A percentile compares a stretch with the other conserved stretches of the same genome.
phyloP scores from a whole-genome alignment of 345 rosid genomes.

The Salix purpurea region DNA sequence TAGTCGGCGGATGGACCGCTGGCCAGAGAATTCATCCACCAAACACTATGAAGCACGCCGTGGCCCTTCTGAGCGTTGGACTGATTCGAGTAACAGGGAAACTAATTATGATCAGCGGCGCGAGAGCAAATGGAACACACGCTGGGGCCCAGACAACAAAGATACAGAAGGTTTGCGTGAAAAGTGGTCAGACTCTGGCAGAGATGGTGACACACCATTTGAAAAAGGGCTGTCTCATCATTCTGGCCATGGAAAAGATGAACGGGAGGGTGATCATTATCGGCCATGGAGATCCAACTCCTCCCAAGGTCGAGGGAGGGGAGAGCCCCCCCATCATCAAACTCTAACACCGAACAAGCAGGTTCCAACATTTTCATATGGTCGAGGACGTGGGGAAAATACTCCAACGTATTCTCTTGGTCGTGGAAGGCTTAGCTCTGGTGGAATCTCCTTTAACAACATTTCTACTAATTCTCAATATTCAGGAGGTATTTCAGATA shows the following conservation, averaged over 20 bases:
- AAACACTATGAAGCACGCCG: conserved; percentile 69
- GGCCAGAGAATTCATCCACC: conserved; percentile 63
- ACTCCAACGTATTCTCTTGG: conserved; percentile 51
- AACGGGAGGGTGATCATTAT: conserved; percentile 55
- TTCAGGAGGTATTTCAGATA: conserved; percentile 37
- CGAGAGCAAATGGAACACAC: conserved; percentile 96
- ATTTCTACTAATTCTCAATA: conserved; percentile 42
- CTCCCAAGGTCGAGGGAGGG: conserved; percentile 71
- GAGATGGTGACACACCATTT: conserved; percentile 56
- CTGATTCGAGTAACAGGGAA: conserved; percentile 72
- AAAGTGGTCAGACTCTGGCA: conserved; percentile 57
- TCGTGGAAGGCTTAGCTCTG: conserved; percentile 54
- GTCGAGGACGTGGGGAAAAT: conserved; percentile 70
- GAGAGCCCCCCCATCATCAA: conserved; percentile 61
- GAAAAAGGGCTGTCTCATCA: conserved; percentile 54
- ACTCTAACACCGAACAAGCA: conserved; percentile 57
- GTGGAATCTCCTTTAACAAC: conserved; percentile 44
- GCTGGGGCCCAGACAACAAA: conserved; percentile 92
- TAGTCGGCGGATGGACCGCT: conserved; percentile 59
- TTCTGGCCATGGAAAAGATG: conserved; percentile 59
- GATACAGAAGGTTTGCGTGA: conserved; percentile 52
- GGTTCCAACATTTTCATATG: conserved; percentile 47
- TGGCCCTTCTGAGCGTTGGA: conserved; percentile 71
- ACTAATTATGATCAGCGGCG: conserved; percentile 70
- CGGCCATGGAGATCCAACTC: conserved; percentile 75